Base-by-base conservation (phyloP, 805 yeast genomes). In the Barnettozyma sp. region DNA sequence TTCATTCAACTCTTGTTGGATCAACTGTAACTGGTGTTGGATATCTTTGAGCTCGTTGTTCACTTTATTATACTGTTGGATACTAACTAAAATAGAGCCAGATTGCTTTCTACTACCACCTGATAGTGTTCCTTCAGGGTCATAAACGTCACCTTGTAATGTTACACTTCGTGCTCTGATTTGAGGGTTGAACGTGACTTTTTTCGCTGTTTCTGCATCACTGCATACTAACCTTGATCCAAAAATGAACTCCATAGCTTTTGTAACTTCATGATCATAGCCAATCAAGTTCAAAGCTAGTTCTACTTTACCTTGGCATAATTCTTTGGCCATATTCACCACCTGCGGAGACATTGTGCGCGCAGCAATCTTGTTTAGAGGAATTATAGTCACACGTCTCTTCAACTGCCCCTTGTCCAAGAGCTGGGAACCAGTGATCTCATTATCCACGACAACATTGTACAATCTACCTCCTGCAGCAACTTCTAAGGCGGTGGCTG, bases 111-210 rank as follows among this genome's bases (percentile, higher is more conserved):
- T 70, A 15, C 94, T 78, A n/a, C 97, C 97, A 32, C 99, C 99
- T 1, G 96, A 83, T 19, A 92, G 65, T 7, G 95, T 84, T 12
- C 99, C 99, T 46, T 82, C 86, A 0, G 98, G 98, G 54, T 92
- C 98, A 59, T 88, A 92, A 9, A 81, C 72, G 56, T 92, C 98
- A 34, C 98, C 99, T 36, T 87, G 88, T 22, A 83, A 56, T 0
- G 99, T 92, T 12, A 94, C 86, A 21, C 94, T 79, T 49, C 87
- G 77, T 1, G 88, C 69, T 43, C 85, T 70, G 12, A 90, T 77
- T 36, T 75, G 71, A 1, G 90, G 92, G 55, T 88, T 78, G 55
- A 87, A 86, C 0, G 97, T 85, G n/a, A 92, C 82, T 32, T 69
- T 66, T 47, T 88, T 82, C 1, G 98, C 97, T 1, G 94, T 78